These are phyloP conservation scores for Spiraea crenata DNA, from an alignment of 331 rosid species.

Conservation along the genomic window DNA sequence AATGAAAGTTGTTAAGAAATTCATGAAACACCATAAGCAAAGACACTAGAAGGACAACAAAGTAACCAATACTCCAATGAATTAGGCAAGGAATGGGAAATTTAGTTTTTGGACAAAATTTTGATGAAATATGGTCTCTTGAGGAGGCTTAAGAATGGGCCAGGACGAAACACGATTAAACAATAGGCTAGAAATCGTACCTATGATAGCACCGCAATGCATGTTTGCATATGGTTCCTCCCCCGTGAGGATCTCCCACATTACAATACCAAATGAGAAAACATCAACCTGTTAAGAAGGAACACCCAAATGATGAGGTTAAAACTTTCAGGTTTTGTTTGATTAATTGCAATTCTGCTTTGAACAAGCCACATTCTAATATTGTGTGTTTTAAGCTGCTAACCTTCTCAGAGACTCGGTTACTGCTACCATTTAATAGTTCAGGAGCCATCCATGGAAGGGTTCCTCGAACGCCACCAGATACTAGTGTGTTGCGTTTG, in stretches of 20 bases:
- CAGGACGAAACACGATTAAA: neutral
- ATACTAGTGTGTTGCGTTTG: conserved; percentile 78
- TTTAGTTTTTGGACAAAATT: too few species aligned
- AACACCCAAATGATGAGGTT: conserved; percentile 9
- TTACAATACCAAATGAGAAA: conserved; percentile 83
- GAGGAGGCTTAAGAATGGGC: conserved; percentile 7
- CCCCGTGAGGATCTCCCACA: conserved; percentile 97
- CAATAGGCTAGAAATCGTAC: conserved; percentile 35
- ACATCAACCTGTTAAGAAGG: conserved; percentile 67
- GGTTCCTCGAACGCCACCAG: conserved; percentile 97
- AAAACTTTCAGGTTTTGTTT: conserved; percentile 9
- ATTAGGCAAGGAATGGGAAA: neutral
- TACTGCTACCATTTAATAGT: conserved; percentile 74
- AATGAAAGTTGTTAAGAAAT: conserved; percentile 13
- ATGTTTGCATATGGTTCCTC: conserved; percentile 93
- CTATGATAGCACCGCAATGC: conserved; percentile 97
- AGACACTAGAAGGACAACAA: neutral
- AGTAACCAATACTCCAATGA: neutral
- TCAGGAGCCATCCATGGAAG: conserved; percentile 99
- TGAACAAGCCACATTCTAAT: neutral
- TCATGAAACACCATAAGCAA: neutral
- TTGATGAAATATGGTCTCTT: neutral
- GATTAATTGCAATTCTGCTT: neutral
- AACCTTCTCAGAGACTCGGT: conserved; percentile 91
- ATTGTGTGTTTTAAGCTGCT: conserved; percentile 14